phyloP scores from a whole-genome alignment of 257 asterid species.

The Leptodermis oblonga region DNA sequence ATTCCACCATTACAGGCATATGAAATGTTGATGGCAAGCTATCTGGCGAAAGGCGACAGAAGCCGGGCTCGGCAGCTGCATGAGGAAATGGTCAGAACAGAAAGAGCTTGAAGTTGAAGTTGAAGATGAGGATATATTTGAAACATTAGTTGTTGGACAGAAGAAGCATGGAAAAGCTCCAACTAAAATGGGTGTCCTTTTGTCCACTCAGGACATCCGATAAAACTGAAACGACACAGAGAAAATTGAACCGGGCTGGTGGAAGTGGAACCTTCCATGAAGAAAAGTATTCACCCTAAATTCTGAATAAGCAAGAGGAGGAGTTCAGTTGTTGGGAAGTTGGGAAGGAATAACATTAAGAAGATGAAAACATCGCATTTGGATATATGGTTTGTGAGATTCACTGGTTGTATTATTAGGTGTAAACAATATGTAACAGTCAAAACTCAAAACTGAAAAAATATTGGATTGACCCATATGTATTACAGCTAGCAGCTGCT shows the following conservation, averaged over 20 bases:
- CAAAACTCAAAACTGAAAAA: background rate
- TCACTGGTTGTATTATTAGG: background rate
- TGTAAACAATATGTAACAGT: background rate
- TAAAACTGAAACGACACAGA: no score
- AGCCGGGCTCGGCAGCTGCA: conserved; percentile 32
- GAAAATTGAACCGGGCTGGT: no score
- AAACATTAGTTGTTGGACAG: background rate
- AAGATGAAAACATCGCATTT: background rate
- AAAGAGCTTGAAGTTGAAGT: background rate
- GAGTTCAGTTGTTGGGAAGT: background rate
- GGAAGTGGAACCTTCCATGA: no score
- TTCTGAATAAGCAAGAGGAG: background rate
- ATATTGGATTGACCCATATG: background rate
- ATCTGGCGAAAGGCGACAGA: conserved; percentile 36
- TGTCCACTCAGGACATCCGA: no score
- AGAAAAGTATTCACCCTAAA: background rate
- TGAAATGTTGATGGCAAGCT: conserved; percentile 29
- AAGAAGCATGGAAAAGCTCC: background rate
- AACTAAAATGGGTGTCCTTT: no score
- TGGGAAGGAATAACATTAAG: no score
- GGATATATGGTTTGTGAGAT: background rate
- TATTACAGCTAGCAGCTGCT: background rate
- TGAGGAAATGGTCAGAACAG: conserved; percentile 31
- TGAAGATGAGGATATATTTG: no score
- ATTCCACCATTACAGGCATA: conserved; percentile 33